A percentile compares a stretch with the other conserved stretches of the same genome.
These are phyloP conservation scores for Erigeron canadensis DNA, from an alignment of 129 eudicot species.

Conservation along the genomic window DNA sequence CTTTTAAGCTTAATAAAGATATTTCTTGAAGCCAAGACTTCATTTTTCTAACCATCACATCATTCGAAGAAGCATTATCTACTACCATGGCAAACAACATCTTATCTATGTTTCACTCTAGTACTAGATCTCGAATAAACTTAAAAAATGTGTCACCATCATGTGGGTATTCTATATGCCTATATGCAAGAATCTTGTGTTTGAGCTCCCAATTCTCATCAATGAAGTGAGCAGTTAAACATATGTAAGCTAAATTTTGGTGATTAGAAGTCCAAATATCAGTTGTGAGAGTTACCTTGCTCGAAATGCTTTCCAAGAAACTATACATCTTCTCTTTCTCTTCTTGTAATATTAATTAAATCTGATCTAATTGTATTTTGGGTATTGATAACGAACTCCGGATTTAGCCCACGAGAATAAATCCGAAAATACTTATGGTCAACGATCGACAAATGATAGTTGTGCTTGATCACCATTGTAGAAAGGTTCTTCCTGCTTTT, in stretches of 20 bases:
- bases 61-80: constrained; percentile 9
- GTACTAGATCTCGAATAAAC: not conserved
- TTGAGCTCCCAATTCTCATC: constrained; percentile 15
- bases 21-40: constrained; percentile 4
- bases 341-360: not conserved
- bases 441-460: too few species aligned
- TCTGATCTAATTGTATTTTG: constrained; percentile 10
- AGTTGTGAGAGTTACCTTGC: constrained; percentile 4
- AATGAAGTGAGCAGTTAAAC: constrained; percentile 14
- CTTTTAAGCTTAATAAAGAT: not conserved
- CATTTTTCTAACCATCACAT: constrained; percentile 15
- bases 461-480: too few species aligned
- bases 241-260: constrained; percentile 3
- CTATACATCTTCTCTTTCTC: not conserved
- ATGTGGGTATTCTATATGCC: constrained; percentile 7
- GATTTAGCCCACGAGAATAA: not conserved
- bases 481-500: too few species aligned
- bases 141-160: constrained; percentile 10
- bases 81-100: constrained; percentile 21
- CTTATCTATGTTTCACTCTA: constrained; percentile 15
- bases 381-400: not conserved
- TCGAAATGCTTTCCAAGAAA: not conserved
- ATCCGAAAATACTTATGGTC: too few species aligned
- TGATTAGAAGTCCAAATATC: constrained; percentile 17
- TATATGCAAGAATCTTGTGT: constrained; percentile 5